Percentiles rank a stretch among this genome's conserved stretches.
phyloP scores from a whole-genome alignment of 2,329 filamentous ascomycete genomes.

The Colletotrichum sublineola region DNA sequence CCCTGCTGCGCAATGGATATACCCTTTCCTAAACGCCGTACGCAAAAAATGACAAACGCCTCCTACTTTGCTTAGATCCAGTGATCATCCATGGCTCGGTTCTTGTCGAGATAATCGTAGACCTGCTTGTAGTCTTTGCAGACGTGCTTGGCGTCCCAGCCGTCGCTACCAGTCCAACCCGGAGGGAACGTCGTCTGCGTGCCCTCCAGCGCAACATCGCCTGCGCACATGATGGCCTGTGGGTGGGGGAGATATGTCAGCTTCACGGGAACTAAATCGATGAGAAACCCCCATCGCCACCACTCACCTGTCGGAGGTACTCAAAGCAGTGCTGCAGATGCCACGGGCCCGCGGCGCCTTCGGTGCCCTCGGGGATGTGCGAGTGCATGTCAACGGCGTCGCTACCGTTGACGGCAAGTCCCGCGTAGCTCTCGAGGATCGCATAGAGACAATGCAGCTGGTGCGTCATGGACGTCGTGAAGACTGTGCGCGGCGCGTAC shows the following conservation, averaged over 20 bases:
- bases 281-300: background rate
- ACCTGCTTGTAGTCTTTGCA: constrained; percentile 56
- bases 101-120: constrained; percentile 51
- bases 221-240: constrained; percentile 52
- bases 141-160: constrained; percentile 59
- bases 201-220: constrained; percentile 53
- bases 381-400: constrained; percentile 38
- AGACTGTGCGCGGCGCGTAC: constrained; percentile 53
- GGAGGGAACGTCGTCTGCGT: constrained; percentile 56
- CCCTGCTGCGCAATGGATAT: background rate
- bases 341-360: constrained; percentile 44
- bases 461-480: constrained; percentile 59
- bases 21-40: background rate
- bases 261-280: background rate
- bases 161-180: constrained; percentile 55
- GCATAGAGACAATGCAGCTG: constrained; percentile 59
- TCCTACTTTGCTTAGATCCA: constrained; percentile 51
- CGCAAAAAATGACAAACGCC: constrained; percentile 16
- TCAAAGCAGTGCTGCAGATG: constrained; percentile 58
- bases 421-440: constrained; percentile 53
- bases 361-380: constrained; percentile 46
- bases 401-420: constrained; percentile 37
- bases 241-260: background rate
- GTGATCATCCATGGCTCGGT: constrained; percentile 51
- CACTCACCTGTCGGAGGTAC: constrained; percentile 47